Conservation (phyloP, 2,329 filamentous ascomycete genomes). For the Pyrenophora graminea region DNA sequence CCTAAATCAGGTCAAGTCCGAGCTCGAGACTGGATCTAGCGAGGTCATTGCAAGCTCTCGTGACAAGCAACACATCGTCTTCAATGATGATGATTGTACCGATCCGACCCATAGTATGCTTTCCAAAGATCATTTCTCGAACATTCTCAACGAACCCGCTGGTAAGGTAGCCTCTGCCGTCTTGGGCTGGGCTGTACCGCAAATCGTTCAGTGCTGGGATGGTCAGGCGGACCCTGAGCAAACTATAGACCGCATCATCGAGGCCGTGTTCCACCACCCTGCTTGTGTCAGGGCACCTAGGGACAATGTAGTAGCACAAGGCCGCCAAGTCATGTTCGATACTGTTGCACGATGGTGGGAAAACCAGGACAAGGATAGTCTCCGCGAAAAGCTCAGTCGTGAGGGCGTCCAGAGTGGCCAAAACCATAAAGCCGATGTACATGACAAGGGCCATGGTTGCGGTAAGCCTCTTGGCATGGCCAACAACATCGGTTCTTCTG, state of each 20-base stretch:
- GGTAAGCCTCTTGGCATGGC: conserved; percentile 78
- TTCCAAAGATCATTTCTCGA: conserved; percentile 93
- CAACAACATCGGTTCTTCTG: conserved; percentile 55
- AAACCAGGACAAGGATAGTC: too few relatives aligned
- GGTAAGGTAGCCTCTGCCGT: too few relatives aligned
- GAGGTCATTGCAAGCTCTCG: conserved; percentile 86
- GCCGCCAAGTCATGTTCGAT: too few relatives aligned
- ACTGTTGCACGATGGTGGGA: too few relatives aligned
- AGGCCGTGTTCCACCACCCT: conserved; percentile 86
- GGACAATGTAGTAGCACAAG: too few relatives aligned
- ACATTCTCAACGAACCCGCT: conserved; percentile 84
- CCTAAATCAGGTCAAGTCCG: conserved; percentile 82
- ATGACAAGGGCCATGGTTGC: conserved; percentile 85
- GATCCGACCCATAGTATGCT: conserved; percentile 96
- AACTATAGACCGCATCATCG: conserved; percentile 75
- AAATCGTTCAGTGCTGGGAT: conserved; percentile 87
- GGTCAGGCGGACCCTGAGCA: conserved; percentile 74
- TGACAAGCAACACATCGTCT: conserved; percentile 84
- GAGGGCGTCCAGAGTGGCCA: conserved; percentile 74
- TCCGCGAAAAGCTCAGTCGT: conserved; percentile 76
- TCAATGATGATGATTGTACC: conserved; percentile 73
- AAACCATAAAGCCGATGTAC: conserved; percentile 85
- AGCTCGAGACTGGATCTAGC: conserved; percentile 81
- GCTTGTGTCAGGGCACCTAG: too few relatives aligned
- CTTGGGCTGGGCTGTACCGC: conserved; percentile 89